Evolutionary conservation across 345 rosid species (phyloP), one percentile per base, ranked within the genome.

Genomic region (Conringia planisiliqua): DNA sequence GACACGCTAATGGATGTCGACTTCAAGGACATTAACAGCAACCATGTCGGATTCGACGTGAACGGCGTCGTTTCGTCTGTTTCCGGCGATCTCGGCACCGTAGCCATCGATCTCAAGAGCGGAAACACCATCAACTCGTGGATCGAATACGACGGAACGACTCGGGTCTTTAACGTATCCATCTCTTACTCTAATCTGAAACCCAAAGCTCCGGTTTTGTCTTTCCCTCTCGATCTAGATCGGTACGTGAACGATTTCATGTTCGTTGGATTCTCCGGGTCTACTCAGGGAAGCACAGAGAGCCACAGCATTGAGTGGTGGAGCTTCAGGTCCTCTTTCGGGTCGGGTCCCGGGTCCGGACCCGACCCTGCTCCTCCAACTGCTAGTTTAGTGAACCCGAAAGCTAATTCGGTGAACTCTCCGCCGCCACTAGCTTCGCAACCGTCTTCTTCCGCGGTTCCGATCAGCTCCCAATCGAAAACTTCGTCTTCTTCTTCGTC

Each of bases 271-370:
- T 92, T 92, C 79, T 82, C 96, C 33, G 98, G 91, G 13, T 92
- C 98, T 2, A 92, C 97, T 16, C 95, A 92, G 70, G 97, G 98
- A 14, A 92, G 98, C 48, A 92, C 98, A 39, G 98, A 92, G 85
- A 74, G 75, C 30, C 98, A 92, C 71, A 88, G 71, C 64, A 85
- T 92, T 10, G 96, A 90, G 26, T 92, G 96, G 98, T 92, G 98
- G 98, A 89, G 97, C 62, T 92, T 92, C 66, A 87, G 82, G 43
- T 87, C 95, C 10, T 82, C 91, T 1, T 87, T 88, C 76, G 90
- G 80, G 54, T 85, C 86, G 26, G 72, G 43, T 52, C 22, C 72
- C 0, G 69, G 68, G 40, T 44, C 64, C 38, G 83, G 54, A 59
- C 7, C 83, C 17, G 86, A 70, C 14, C 42, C 85, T 3, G 6